Base-by-base conservation (phyloP, 2,329 filamentous ascomycete species). In the Fusarium keratoplasticum region DNA sequence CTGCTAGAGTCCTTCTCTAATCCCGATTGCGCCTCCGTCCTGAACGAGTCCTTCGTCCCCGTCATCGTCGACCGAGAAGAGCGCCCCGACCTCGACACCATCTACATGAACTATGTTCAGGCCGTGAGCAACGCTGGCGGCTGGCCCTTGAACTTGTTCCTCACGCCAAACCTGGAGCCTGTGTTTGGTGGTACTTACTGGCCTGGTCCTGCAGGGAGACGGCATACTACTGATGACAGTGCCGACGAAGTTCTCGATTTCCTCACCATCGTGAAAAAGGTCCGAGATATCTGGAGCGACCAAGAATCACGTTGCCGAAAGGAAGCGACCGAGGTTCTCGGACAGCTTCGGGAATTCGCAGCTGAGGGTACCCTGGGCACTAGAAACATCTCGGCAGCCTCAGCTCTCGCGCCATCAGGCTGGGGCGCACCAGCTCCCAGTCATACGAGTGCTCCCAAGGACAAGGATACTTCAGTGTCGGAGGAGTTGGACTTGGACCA, bases 41-140 rank as follows among this genome's bases (percentile, higher is more conserved):
- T 99, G 38, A 99, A 98, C 85, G 87, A 92, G 70, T 90, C 91
- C 66, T 99, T 98, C 82, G 91, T 99, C 52, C 96, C 96, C 5
- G 91, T 98, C 81, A 93, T 98, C 77, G 90, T 98, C 79, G 96
- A 99, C 83, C 91, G 95, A 69, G 96, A 99, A 83, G 95, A 98
- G 83, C 91, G 96, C 29, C 96, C 96, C 10, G 95, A 98, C 80
- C 91, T 98, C 73, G 96, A 99, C 80, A 92, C 94, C 71, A 95
- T 98, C 74, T 98, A 98, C 82, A 98, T 98, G 95, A 98, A 98
- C 85, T 99, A 98, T 82, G 93, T 98, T 44, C 95, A 98, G 81
- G 96, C 96, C 2, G 96, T 96, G 13, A 97, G 93, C 67, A 95
- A 94, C 22, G 92, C 90, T 2, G 96, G 95, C 11, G 96, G 96